Evolutionary conservation across 1,284 basidiomycete genomes (phyloP).

Genomic region (Sphagnurus paluster): DNA sequence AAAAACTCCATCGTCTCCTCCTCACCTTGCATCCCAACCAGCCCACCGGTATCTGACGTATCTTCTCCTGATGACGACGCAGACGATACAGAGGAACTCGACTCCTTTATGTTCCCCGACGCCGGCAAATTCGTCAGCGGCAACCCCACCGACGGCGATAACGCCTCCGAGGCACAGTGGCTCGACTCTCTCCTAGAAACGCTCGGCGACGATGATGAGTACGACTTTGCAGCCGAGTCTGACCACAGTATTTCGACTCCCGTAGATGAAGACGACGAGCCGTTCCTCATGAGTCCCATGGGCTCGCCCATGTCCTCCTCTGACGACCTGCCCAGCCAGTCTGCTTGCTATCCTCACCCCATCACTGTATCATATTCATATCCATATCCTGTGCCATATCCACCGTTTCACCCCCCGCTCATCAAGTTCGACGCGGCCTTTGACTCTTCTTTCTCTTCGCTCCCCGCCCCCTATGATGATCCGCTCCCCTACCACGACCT

Average conservation of each 20-base stretch:
- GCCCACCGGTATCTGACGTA: constrained; percentile 32
- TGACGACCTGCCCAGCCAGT: constrained; percentile 61
- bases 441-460: constrained; percentile 35
- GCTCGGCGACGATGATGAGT: constrained; percentile 65
- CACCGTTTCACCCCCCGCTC: constrained; percentile 57
- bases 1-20: constrained; percentile 74
- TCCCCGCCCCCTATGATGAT: constrained; percentile 47
- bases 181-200: constrained; percentile 74
- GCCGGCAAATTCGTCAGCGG: constrained; percentile 56
- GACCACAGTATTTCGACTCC: constrained; percentile 42
- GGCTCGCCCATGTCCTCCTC: constrained; percentile 71
- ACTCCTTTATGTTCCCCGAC: constrained; percentile 75
- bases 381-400: constrained; percentile 60
- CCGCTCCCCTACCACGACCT: constrained; percentile 60
- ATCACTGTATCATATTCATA: constrained; percentile 58
- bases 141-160: constrained; percentile 35
- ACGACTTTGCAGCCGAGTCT: constrained; percentile 45
- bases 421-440: constrained; percentile 44
- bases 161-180: constrained; percentile 71
- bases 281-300: constrained; percentile 53
- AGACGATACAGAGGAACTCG: constrained; percentile 46
- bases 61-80: constrained; percentile 44
- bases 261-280: constrained; percentile 57
- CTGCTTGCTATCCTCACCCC: constrained; percentile 47
- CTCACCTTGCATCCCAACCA: constrained; percentile 42